A percentile compares a stretch with the other conserved stretches of the same genome.
These are phyloP conservation scores for Bipolaris sorokiniana DNA, from an alignment of 2,329 filamentous ascomycete genomes.

Conservation along the genomic window DNA sequence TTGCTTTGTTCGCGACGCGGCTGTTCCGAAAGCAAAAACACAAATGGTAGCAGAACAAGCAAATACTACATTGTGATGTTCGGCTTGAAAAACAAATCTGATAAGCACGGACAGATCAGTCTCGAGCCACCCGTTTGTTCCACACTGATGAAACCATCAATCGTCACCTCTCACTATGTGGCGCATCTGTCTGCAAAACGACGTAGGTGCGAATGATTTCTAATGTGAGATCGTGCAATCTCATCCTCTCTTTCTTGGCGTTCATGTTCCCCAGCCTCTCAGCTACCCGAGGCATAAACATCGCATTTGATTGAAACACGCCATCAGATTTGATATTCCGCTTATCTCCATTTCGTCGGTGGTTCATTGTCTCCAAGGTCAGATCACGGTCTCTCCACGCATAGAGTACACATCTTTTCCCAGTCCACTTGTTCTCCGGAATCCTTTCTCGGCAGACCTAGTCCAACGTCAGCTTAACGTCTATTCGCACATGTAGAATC, in stretches of 20 bases:
- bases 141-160: constrained; percentile 16
- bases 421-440: background rate
- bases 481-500: background rate
- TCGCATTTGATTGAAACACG: background rate
- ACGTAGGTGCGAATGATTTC: constrained; percentile 9
- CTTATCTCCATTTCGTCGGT: background rate
- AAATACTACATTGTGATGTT: background rate
- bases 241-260: constrained; percentile 10
- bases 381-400: constrained; percentile 1
- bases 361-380: background rate
- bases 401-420: background rate
- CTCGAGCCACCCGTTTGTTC: constrained; percentile 26
- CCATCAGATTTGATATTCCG: background rate
- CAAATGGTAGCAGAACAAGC: background rate
- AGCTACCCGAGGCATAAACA: background rate
- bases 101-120: constrained; percentile 15
- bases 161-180: constrained; percentile 17
- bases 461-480: constrained; percentile 5
- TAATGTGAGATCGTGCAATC: constrained; percentile 5
- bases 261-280: constrained; percentile 3
- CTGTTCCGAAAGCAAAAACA: constrained; percentile 7
- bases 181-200: constrained; percentile 13
- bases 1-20: constrained; percentile 10
- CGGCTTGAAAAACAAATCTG: constrained; percentile 22
- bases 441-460: background rate